A percentile compares a stretch with the other conserved stretches of the same genome.
Evolutionary conservation across 345 rosid genomes (phyloP).

Genomic region (Brassica incana): DNA sequence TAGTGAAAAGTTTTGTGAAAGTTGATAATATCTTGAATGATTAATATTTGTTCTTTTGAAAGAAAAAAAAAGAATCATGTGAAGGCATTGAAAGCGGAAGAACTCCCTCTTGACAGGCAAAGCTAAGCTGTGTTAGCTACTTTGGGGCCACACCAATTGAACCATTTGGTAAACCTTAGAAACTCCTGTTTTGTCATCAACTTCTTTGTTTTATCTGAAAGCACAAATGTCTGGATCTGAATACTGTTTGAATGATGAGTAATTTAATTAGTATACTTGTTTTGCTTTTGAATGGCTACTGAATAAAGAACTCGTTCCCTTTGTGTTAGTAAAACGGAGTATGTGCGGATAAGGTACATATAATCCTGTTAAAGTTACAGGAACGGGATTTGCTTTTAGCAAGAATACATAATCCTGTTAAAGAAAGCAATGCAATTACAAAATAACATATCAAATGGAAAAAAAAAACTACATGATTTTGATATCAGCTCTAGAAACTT

Average conservation of each 20-base stretch:
- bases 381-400: slow-evolving; percentile 31
- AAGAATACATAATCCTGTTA: slow-evolving; percentile 18
- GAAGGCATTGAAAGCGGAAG: slow-evolving; percentile 30
- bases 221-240: slow-evolving; percentile 19
- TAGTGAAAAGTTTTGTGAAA: slow-evolving; percentile 16
- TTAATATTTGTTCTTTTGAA: slow-evolving; percentile 15
- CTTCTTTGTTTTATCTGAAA: slow-evolving; percentile 25
- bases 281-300: background rate
- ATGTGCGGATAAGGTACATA: slow-evolving; percentile 14
- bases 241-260: slow-evolving; percentile 1
- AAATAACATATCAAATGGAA: background rate
- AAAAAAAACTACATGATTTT: slow-evolving; percentile 17
- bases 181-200: slow-evolving; percentile 35
- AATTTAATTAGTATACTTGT: background rate
- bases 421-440: slow-evolving; percentile 28
- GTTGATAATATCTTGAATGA: slow-evolving; percentile 34
- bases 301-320: slow-evolving; percentile 7
- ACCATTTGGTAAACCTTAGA: slow-evolving; percentile 18
- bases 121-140: slow-evolving; percentile 36
- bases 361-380: slow-evolving; percentile 26
- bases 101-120: slow-evolving; percentile 31
- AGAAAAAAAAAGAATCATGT: slow-evolving; percentile 29
- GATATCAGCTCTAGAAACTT: slow-evolving; percentile 3
- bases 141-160: slow-evolving; percentile 42
- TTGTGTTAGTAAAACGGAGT: slow-evolving; percentile 20